Conservation (phyloP, 2,329 filamentous ascomycete genomes). For the Pyrenochaeta sp. region DNA sequence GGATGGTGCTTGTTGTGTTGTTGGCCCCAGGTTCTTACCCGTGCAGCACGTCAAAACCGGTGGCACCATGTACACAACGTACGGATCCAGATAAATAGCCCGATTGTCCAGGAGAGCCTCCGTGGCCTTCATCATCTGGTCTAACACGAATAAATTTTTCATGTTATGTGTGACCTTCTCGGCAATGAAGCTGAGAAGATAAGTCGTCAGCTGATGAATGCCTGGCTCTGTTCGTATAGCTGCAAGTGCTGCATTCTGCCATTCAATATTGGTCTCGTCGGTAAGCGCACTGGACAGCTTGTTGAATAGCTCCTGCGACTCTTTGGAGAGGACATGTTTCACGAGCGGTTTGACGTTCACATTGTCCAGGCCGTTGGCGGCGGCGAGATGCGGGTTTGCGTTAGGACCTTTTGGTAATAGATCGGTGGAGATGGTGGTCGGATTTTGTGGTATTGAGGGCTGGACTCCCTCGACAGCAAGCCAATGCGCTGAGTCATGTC, state of each 20-base stretch:
- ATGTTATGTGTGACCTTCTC: slow-evolving; percentile 95
- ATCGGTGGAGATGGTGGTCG: slow-evolving; percentile 86
- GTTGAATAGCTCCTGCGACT: slow-evolving; percentile 95
- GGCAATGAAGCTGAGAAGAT: slow-evolving; percentile 94
- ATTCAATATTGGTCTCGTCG: slow-evolving; percentile 85
- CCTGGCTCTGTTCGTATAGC: slow-evolving; percentile 89
- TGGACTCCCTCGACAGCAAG: slow-evolving; percentile 97
- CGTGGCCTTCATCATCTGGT: slow-evolving; percentile 91
- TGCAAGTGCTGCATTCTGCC: slow-evolving; percentile 84
- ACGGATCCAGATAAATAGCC: slow-evolving; percentile 77
- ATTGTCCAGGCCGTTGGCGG: slow-evolving; percentile 83
- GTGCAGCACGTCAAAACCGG: slow-evolving; percentile 92
- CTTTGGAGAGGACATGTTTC: slow-evolving; percentile 95
- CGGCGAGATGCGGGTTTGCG: slow-evolving; percentile 84
- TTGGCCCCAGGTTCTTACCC: slow-evolving; percentile 77
- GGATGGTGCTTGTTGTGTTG: slow-evolving; percentile 60
- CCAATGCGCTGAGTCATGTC: slow-evolving; percentile 77
- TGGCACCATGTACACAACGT: slow-evolving; percentile 76
- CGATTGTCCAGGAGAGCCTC: slow-evolving; percentile 85
- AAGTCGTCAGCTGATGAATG: slow-evolving; percentile 92
- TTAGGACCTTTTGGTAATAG: slow-evolving; percentile 89
- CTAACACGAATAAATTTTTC: slow-evolving; percentile 87
- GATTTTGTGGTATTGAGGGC: slow-evolving; percentile 95
- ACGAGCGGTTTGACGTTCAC: slow-evolving; percentile 87
- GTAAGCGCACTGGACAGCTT: slow-evolving; percentile 90